Evolutionary conservation across 768 basidiomycete species (phyloP), one percentile per base, ranked within the genome.

Genomic region (Suillus paluster): DNA sequence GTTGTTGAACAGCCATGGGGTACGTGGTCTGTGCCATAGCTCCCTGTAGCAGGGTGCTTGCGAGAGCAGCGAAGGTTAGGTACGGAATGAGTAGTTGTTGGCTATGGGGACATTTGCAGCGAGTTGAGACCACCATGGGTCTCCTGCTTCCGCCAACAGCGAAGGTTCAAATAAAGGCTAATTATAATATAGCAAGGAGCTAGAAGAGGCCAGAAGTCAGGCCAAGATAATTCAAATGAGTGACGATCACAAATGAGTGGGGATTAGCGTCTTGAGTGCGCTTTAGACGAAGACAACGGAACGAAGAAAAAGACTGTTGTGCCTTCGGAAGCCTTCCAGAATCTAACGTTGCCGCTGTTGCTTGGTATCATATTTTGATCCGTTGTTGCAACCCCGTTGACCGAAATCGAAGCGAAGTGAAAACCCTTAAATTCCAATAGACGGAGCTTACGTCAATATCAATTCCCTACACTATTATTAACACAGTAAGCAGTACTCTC

Each of bases 1-100:
- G 65, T 45, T 62, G 64, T 23, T 68, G 59, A 39, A 6, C 23
- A 27, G 36, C 10, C 17, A 9, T 19, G 6, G 54, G 27, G 23
- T 55, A 19, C 23, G 38, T 25, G 38, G 38, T 39, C 17, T 55
- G 54, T 19, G 54, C 54, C 36, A 55, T 55, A 39, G 54, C 54
- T 27, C 54, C 54, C 38, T 55, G 54, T 25, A 55, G 23, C 17
- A 55, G 17, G 36, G 15, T 39, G 25, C 23, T 39, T 39, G 54
- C 54, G 38, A 55, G 38, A 55, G 10, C 23, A 11, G 6, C 25
- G 14, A 39, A 27, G 11, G 38, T 3, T 27, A 55, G 38, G 17
- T 5, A 39, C 39, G 38, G 11, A 19, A 39, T 5, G 38, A 55
- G 38, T 25, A 38, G 15, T 38, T 12, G 52, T 23, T 36, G 9